Evolutionary conservation across 108 stramenopile genomes (phyloP), one percentile per base, ranked within the genome.

Genomic region (Asterionellopsis glacialis): DNA sequence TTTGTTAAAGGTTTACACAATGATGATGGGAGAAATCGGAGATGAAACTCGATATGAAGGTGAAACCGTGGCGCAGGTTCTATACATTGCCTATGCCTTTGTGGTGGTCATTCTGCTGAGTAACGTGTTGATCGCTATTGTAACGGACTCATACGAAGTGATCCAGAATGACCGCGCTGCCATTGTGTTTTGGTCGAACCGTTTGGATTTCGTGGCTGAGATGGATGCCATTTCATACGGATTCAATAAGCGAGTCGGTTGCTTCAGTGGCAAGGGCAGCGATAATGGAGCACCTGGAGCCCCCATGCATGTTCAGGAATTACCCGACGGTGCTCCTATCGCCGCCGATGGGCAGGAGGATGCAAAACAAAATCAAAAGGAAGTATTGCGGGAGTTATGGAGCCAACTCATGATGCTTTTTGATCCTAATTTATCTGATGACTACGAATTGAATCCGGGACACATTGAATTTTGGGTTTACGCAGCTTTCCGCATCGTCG

Each of bases 111-210:
- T 88, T 67, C 55, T 91, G 41, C 62, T 91, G 25, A 73, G 78
- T 28, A 86, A 91, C 53, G 76, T 91, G 57, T 55, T 91, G 27
- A 88, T 91, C 65, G 90, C 90, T 44, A 91, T 91, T 68, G 85
- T 91, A 49, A 86, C 87, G 40, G 90, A 91, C 64, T 77, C 73
- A 33, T 88, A 91, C 71, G 83, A 79, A 65, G 73, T 91, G 16
- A 82, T 91, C 60, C 83, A 84, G 21, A 88, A 91, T 63, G 87
- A 91, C 57, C 77, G 90, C 40, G 90, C 90, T 24, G 85, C 83
- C 0, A 91, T 88, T 67, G 90, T 91, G 11, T 91, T 91, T 60
- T 91, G 87, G 87, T 73, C 79, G 9, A 91, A 91, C 67, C 77
- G 90, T 52, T 64, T 91, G 55, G 81, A 81, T 39, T 91, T 88